Percentiles rank a stretch among this genome's conserved stretches.
These are phyloP conservation scores for Xylariaceae sp. DNA, from an alignment of 2,329 filamentous ascomycete genomes.

Conservation along the genomic window DNA sequence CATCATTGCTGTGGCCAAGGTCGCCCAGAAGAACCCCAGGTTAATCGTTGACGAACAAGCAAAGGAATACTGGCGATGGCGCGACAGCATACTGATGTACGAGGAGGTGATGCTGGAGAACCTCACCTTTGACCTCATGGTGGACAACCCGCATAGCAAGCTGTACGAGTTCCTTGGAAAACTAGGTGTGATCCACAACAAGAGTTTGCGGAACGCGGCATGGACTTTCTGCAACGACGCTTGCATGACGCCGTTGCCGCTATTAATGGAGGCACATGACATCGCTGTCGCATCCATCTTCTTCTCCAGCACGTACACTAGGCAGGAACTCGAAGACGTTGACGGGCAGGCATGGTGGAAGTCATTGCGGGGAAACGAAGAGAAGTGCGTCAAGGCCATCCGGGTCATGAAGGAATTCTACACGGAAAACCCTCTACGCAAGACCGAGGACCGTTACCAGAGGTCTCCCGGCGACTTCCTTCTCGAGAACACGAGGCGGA, in stretches of 20 bases:
- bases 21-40: conserved; percentile 85
- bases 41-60: conserved; percentile 91
- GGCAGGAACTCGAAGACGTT: conserved; percentile 68
- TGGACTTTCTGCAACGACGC: conserved; percentile 95
- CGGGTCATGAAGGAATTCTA: conserved; percentile 67
- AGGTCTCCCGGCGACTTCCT: conserved; percentile 48
- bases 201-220: conserved; percentile 71
- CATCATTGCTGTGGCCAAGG: conserved; percentile 86
- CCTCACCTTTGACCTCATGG: conserved; percentile 86
- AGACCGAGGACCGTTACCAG: conserved; percentile 44
- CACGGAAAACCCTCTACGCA: conserved; percentile 54
- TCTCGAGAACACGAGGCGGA: conserved; percentile 48
- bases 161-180: conserved; percentile 74
- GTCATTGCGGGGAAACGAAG: conserved; percentile 61
- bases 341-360: conserved; percentile 83
- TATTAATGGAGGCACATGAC: conserved; percentile 70
- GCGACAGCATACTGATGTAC: conserved; percentile 84
- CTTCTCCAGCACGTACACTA: conserved; percentile 70
- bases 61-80: conserved; percentile 98
- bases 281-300: conserved; percentile 83
- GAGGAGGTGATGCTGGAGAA: conserved; percentile 89
- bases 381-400: conserved; percentile 64
- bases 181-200: conserved; percentile 70
- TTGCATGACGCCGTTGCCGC: conserved; percentile 73
- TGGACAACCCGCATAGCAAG: conserved; percentile 80